Base-by-base conservation (phyloP, 371 early-diverging fungal species). In the Capillidium heterosporum region DNA sequence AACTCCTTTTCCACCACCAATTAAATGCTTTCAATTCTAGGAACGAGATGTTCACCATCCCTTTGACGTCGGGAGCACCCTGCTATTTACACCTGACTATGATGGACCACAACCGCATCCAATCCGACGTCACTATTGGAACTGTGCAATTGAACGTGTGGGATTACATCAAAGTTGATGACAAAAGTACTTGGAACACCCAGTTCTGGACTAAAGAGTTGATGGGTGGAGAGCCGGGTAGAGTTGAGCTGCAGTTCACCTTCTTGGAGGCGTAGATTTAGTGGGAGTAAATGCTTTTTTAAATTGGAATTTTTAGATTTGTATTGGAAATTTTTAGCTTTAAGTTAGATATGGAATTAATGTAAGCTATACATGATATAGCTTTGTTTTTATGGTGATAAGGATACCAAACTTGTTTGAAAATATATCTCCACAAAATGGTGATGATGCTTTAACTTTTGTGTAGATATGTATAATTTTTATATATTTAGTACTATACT, bases 41-140 rank as follows among this genome's bases (percentile, higher is more conserved):
- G 56, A 32, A 56, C 23, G 56, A 56, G 29, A 29, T 42, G 17
- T 27, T 43, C 15, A 56, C n/a, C 8, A 17, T 42, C 10, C 42
- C 17, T 15, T 7, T 56, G 62, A 32, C 13, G 73, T 1, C 58
- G 64, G n/a, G 67, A 66, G 17, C 59, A 63, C 15, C 69, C 67
- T 26, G 57, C 62, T 26, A 59, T 60, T 4, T 56, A 81, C 31
- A 65, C 64, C n/a, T 70, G 81, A 21, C 56, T n/a, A 42, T 56
- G 17, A 78, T 72, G 61, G 84, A 84, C 56, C 75, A 80, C 51
- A 79, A 82, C 60, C 74, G 73, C 11, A 73, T 87, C 40, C 71
- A 77, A 48, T 70, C 74, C 31, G 75, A 82, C 56, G 74, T 70
- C 54, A 70, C 69, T 32, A 43, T 86, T 35, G 82, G 80, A 3